Conservation (phyloP, 495 filamentous ascomycete genomes). For the Aspergillus sclerotiicarbonarius region DNA sequence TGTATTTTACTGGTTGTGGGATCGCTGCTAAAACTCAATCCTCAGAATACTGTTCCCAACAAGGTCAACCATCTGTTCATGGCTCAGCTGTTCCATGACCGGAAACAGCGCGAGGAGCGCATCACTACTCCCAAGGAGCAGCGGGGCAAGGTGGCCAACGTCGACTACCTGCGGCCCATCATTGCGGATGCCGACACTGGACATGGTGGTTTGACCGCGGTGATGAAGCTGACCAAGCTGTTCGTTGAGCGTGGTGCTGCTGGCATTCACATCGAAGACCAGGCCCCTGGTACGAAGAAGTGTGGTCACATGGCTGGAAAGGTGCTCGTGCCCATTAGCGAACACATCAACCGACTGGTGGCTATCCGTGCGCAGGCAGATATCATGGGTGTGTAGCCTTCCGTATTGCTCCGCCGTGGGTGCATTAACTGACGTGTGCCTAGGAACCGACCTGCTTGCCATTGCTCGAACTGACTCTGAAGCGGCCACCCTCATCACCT, state of each 20-base stretch:
- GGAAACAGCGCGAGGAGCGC: slow-evolving; percentile 96
- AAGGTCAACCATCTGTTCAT: slow-evolving; percentile 97
- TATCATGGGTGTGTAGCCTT: slow-evolving; percentile 74
- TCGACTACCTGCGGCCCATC: slow-evolving; percentile 94
- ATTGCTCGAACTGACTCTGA: slow-evolving; percentile 96
- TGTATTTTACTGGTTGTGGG: not conserved
- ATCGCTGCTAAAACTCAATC: slow-evolving; percentile 7
- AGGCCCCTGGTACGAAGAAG: slow-evolving; percentile 98
- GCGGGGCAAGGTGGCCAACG: slow-evolving; percentile 71
- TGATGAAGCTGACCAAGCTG: slow-evolving; percentile 98
- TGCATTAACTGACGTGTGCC: not conserved
- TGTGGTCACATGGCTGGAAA: slow-evolving; percentile 99
- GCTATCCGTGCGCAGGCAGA: slow-evolving; percentile 97
- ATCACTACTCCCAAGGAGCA: slow-evolving; percentile 71
- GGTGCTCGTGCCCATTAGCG: slow-evolving; percentile 93
- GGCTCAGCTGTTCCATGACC: slow-evolving; percentile 98
- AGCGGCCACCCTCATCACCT: slow-evolving; percentile 94
- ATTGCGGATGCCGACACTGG: slow-evolving; percentile 97
- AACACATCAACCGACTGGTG: slow-evolving; percentile 97
- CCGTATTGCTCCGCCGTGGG: not conserved
- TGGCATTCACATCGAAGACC: slow-evolving; percentile 98
- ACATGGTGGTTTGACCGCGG: slow-evolving; percentile 92
- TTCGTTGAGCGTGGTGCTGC: slow-evolving; percentile 97
- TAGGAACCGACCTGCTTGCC: slow-evolving; percentile 78
- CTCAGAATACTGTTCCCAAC: slow-evolving; percentile 92